Base-by-base conservation (phyloP, 331 rosid species). In the Saraca asoca region DNA sequence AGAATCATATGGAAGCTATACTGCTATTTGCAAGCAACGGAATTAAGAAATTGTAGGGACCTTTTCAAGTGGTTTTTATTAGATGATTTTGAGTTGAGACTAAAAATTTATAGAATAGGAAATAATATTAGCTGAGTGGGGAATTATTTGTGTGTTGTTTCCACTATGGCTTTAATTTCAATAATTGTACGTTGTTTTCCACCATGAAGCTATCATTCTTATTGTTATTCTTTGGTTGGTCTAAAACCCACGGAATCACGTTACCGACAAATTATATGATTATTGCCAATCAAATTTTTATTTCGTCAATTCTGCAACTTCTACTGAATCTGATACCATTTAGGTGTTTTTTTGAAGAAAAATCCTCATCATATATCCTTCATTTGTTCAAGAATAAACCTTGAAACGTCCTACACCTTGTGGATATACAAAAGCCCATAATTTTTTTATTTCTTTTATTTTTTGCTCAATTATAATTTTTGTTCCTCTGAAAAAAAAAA, bases 261-360 rank as follows among this genome's bases (percentile, higher is more conserved):
- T 59, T 72, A 64, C 73, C 67, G 20, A 57, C 44, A 58, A 51
- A 51, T 54, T 19, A 50, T 41, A 37, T 72, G 61, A 80, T 66
- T 52, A 66, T 14, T 49, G 54, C 53, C 34, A 16, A 31, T n/a
- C n/a, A n/a, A n/a, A 37, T 33, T n/a, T 38, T 63, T 34, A 62
- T 66, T 59, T 71, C 51, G 57, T 51, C 24, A 59, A 46, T 35
- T 62, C 17, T 46, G 6, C 7, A 13, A n/a, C 7, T 12, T 60
- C 51, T 35, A 41, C 9, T 49, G 64, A 65, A 79, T 75, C 78
- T 31, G 60, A 75, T 74, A 59, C 77, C 61, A 50, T 51, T 61
- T 10, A n/a, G 15, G 67, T 15, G 34, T 43, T 49, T 64, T 46
- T 44, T 17, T 61, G 35, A 45, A 62, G 31, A 24, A 24, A 24